These are phyloP conservation scores for Cystoderma amianthinum DNA, from an alignment of 768 basidiomycete genomes.

Conservation along the genomic window DNA sequence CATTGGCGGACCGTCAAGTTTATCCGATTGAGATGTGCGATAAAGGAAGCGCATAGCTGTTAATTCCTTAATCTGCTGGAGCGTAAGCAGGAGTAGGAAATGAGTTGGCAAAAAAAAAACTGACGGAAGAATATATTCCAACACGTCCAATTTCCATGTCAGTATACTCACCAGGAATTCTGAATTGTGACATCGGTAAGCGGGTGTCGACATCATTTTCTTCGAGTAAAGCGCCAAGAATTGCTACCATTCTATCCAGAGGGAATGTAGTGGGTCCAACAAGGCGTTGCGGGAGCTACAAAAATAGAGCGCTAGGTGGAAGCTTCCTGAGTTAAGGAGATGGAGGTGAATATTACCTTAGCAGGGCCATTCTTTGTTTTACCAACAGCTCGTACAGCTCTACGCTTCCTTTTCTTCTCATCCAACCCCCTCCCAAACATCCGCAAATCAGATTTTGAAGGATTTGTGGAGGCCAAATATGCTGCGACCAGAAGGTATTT, in stretches of 20 bases:
- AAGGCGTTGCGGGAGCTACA: slow-evolving; percentile 67
- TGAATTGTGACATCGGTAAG: slow-evolving; percentile 36
- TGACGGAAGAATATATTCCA: slow-evolving; percentile 50
- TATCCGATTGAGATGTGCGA: slow-evolving; percentile 52
- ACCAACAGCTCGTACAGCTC: slow-evolving; percentile 25
- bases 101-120: slow-evolving; percentile 1
- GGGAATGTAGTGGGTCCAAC: slow-evolving; percentile 75
- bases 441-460: slow-evolving; percentile 68
- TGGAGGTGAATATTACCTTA: slow-evolving; percentile 25
- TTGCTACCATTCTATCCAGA: slow-evolving; percentile 72
- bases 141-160: slow-evolving; percentile 67
- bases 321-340: no score
- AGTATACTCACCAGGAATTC: slow-evolving; percentile 61
- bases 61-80: slow-evolving; percentile 56
- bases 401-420: slow-evolving; percentile 54
- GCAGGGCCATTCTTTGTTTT: slow-evolving; percentile 34
- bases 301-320: no score
- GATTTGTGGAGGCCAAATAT: slow-evolving; percentile 83
- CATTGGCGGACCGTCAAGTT: slow-evolving; percentile 60
- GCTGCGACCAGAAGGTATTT: slow-evolving; percentile 73
- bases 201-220: slow-evolving; percentile 58
- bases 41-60: slow-evolving; percentile 60
- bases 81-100: slow-evolving; percentile 3
- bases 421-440: slow-evolving; percentile 77
- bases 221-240: slow-evolving; percentile 71